A percentile compares a stretch with the other conserved stretches of the same genome.
These are phyloP conservation scores for Fusarium sp. DNA, from an alignment of 2,329 filamentous ascomycete species.

Conservation along the genomic window DNA sequence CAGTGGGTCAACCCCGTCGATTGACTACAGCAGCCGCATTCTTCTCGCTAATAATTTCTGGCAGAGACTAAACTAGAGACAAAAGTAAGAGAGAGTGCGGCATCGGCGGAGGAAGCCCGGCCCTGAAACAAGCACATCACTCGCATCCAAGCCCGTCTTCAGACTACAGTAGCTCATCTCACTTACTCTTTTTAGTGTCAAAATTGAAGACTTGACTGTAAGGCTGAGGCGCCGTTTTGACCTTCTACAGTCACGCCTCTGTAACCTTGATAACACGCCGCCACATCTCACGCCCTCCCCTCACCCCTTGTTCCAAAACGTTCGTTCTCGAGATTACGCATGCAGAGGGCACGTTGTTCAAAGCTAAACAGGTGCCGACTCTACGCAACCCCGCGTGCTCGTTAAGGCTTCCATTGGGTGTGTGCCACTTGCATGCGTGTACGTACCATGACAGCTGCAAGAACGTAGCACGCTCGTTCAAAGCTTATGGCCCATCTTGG, in stretches of 20 bases:
- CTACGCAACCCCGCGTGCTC: neutral
- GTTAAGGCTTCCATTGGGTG: neutral
- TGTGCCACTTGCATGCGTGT: neutral
- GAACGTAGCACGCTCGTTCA: neutral
- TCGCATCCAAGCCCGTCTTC: neutral
- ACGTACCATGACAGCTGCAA: slow-evolving; percentile 3
- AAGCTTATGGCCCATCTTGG: neutral
- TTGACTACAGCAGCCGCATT: neutral
- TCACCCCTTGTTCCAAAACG: neutral
- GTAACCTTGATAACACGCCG: neutral
- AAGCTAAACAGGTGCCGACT: neutral
- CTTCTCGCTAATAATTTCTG: neutral
- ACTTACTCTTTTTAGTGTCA: neutral
- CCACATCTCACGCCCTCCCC: neutral
- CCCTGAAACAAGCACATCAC: neutral
- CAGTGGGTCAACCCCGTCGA: neutral
- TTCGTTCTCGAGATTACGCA: neutral
- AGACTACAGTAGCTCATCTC: neutral
- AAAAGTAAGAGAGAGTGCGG: neutral
- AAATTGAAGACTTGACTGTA: neutral
- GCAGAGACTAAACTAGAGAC: neutral
- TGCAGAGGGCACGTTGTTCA: neutral
- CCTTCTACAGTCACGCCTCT: neutral
- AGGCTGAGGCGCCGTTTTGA: neutral
- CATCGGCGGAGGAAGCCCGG: neutral